These are phyloP conservation scores for Agarophyton chilense DNA, from an alignment of 23 red algal species.

Conservation along the genomic window DNA sequence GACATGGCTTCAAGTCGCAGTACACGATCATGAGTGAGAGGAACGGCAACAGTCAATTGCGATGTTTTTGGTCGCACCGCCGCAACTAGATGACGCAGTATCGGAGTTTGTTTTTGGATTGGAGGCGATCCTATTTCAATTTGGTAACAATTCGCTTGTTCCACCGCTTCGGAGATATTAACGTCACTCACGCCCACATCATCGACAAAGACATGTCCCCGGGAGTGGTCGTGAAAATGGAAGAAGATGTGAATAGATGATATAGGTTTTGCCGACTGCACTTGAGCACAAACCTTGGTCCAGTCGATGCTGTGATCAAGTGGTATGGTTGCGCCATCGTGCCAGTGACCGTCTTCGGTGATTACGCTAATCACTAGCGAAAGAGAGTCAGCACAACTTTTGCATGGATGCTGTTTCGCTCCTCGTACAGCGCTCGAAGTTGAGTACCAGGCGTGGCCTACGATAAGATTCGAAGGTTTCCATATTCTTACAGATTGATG, in stretches of 20 bases:
- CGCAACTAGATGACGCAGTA: constrained; percentile 3
- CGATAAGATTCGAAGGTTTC: background rate
- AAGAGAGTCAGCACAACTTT: constrained; percentile 1
- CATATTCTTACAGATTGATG: constrained; percentile 23
- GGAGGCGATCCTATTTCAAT: background rate
- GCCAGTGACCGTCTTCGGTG: constrained; percentile 17
- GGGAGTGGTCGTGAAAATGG: constrained; percentile 17
- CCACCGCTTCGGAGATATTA: background rate
- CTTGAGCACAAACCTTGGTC: constrained; percentile 34
- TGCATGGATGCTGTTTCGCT: background rate
- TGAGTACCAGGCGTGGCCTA: background rate
- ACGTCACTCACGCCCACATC: background rate
- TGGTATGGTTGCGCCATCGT: constrained; percentile 25
- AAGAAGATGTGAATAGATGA: constrained; percentile 36
- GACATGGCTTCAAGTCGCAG: constrained; percentile 66
- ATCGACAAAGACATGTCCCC: constrained; percentile 21
- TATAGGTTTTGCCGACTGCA: background rate
- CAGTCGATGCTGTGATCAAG: background rate
- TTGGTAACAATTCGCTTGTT: background rate
- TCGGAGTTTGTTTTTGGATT: background rate
- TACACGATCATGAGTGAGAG: constrained; percentile 70
- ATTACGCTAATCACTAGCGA: constrained; percentile 5
- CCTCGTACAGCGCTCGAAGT: background rate
- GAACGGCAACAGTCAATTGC: constrained; percentile 69
- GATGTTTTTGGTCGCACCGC: constrained; percentile 21